Conservation (phyloP, 306 rosid species). For the Corylus americana region DNA sequence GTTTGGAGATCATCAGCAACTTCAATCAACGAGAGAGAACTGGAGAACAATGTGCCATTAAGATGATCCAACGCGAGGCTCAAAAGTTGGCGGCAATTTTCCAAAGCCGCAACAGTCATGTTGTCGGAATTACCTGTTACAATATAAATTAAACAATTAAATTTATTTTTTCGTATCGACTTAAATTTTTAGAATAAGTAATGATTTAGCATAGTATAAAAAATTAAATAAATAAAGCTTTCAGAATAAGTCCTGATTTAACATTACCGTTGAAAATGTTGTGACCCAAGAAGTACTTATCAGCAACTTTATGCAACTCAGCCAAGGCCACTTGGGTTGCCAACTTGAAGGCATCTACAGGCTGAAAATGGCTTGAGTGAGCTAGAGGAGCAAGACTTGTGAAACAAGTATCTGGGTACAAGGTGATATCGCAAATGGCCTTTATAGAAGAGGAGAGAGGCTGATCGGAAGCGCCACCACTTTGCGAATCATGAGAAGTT, state of each 20-base stretch:
- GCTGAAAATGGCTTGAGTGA: conserved; percentile 38
- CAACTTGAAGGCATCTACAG: conserved; percentile 47
- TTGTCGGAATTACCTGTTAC: conserved; percentile 6
- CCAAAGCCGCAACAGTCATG: conserved; percentile 38
- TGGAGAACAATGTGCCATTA: conserved; percentile 37
- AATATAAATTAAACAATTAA: too few relatives aligned
- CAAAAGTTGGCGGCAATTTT: conserved; percentile 55
- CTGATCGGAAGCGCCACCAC: not conserved
- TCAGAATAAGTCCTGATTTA: too few relatives aligned
- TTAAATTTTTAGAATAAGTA: too few relatives aligned
- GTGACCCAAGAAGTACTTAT: conserved; percentile 27
- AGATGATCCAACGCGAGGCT: conserved; percentile 64
- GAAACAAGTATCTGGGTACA: conserved; percentile 60
- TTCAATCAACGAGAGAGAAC: conserved; percentile 30
- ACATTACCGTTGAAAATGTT: conserved; percentile 24
- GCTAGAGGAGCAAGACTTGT: conserved; percentile 38
- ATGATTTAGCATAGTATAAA: too few relatives aligned
- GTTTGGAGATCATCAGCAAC: conserved; percentile 63
- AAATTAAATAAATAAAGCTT: too few relatives aligned
- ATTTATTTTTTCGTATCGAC: too few relatives aligned
- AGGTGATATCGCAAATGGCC: conserved; percentile 71
- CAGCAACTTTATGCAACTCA: conserved; percentile 38
- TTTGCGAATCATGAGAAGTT: conserved; percentile 1
- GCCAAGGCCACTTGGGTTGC: conserved; percentile 50
- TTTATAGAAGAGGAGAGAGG: conserved; percentile 43